phyloP scores from a whole-genome alignment of 805 yeast genomes.

The Saccharomyces mikatae region DNA sequence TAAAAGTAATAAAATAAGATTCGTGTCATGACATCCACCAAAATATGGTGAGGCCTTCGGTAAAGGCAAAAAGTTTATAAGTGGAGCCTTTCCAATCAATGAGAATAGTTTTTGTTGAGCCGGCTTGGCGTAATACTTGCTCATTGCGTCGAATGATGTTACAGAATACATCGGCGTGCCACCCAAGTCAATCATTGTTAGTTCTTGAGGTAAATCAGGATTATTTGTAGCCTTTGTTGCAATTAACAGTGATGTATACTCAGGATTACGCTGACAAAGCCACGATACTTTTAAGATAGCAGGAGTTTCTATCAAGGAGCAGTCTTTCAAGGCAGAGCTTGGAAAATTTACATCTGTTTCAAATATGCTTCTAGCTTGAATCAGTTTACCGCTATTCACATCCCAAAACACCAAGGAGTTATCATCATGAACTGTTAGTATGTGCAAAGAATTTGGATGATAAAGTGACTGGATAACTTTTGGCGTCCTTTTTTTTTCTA shows the following conservation, averaged over 20 bases:
- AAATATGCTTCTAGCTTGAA: constrained; percentile 65
- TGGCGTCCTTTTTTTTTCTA: constrained; percentile 34
- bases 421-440: constrained; percentile 71
- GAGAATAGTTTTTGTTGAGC: constrained; percentile 50
- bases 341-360: constrained; percentile 60
- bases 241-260: constrained; percentile 63
- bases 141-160: constrained; percentile 79
- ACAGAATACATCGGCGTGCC: constrained; percentile 68
- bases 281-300: constrained; percentile 54
- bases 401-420: constrained; percentile 93
- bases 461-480: constrained; percentile 49
- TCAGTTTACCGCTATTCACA: constrained; percentile 60
- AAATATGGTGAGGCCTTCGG: constrained; percentile 66
- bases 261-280: constrained; percentile 77
- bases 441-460: constrained; percentile 90
- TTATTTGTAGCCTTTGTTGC: constrained; percentile 49
- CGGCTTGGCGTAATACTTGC: constrained; percentile 59
- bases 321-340: constrained; percentile 16
- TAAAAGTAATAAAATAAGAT: constrained; percentile 48
- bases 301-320: constrained; percentile 17
- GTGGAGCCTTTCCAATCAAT: constrained; percentile 38
- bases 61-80: constrained; percentile 45
- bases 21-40: constrained; percentile 72
- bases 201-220: constrained; percentile 33
- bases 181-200: constrained; percentile 67